Conservation (phyloP, 768 basidiomycete genomes). For the Boletus edulis region DNA sequence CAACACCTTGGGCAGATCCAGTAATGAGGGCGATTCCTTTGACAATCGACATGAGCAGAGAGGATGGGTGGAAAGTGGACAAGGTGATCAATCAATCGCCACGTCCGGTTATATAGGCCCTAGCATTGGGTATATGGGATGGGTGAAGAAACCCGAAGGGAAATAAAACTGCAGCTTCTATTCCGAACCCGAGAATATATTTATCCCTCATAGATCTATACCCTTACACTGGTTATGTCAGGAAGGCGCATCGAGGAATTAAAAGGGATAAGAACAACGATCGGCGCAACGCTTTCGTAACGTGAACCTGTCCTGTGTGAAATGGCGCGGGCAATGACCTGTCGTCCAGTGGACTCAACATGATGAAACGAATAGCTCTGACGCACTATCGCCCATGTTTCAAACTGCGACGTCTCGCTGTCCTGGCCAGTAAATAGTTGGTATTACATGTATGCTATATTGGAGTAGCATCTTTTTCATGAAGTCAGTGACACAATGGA, state of each 20-base stretch:
- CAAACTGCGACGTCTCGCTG: too few species aligned
- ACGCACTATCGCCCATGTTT: neutral
- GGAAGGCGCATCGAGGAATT: neutral
- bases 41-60: conserved; percentile 15
- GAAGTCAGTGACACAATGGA: neutral
- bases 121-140: too few species aligned
- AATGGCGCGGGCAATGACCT: too few species aligned
- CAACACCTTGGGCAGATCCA: conserved; percentile 31
- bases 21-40: conserved; percentile 37
- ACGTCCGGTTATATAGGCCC: too few species aligned
- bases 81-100: too few species aligned
- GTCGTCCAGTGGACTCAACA: neutral
- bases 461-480: too few species aligned
- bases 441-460: conserved; percentile 10
- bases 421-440: neutral
- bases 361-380: neutral
- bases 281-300: too few species aligned
- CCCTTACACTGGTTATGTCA: too few species aligned
- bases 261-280: too few species aligned
- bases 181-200: too few species aligned
- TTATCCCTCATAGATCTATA: neutral
- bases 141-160: neutral
- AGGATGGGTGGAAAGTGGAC: neutral
- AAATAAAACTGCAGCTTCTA: neutral
- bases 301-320: too few species aligned